Conservation (phyloP, 257 asterid species). For the Nyctanthes arbortristis region DNA sequence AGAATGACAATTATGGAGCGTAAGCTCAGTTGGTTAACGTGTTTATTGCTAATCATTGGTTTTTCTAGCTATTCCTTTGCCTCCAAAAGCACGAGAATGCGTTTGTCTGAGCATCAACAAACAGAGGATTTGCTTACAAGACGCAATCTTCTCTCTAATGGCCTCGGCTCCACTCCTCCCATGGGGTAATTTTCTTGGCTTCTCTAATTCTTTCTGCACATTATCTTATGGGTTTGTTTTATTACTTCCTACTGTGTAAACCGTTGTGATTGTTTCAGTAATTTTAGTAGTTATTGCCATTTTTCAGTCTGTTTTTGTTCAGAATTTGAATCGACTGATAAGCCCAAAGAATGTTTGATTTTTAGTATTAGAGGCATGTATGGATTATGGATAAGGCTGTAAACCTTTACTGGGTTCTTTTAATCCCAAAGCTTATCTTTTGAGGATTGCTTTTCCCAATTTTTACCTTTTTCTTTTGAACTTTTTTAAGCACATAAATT, state of each 20-base stretch:
- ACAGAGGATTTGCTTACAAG: constrained; percentile 35
- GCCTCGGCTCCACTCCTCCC: constrained; percentile 56
- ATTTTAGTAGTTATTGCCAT: background rate
- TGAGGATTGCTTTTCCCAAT: background rate
- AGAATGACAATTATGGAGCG: background rate
- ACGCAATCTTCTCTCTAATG: constrained; percentile 38
- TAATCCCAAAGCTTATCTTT: no score
- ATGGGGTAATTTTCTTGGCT: constrained; percentile 40
- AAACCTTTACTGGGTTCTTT: no score
- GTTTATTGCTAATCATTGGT: constrained; percentile 13
- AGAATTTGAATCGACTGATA: background rate
- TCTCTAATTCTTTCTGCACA: background rate
- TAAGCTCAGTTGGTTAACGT: background rate
- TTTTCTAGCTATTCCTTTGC: background rate
- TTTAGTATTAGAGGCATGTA: no score
- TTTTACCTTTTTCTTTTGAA: no score
- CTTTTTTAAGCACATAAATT: background rate
- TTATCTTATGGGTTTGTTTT: constrained; percentile 9
- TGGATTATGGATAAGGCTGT: background rate
- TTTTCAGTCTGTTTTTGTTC: background rate
- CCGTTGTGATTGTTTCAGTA: background rate
- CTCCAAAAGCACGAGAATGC: constrained; percentile 18
- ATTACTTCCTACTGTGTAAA: background rate
- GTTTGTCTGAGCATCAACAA: constrained; percentile 34
- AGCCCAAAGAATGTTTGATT: no score